These are phyloP conservation scores for Malbranchea zuffiana DNA, from an alignment of 2,329 filamentous ascomycete genomes.

Conservation along the genomic window DNA sequence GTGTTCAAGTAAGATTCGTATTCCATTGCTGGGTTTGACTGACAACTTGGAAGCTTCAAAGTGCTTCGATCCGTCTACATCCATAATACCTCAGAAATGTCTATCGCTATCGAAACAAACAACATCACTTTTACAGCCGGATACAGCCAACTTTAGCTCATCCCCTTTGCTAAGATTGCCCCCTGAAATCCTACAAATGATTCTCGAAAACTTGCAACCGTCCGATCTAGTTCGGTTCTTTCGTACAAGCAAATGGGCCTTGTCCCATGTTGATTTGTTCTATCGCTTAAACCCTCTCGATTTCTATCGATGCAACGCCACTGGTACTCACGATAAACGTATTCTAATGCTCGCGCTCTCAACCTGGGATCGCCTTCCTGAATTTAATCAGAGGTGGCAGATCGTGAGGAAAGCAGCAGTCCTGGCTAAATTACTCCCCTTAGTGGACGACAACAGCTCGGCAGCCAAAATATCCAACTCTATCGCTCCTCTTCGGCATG, in stretches of 20 bases:
- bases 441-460: slow-evolving; percentile 2
- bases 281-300: slow-evolving; percentile 7
- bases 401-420: slow-evolving; percentile 4
- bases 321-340: slow-evolving; percentile 1
- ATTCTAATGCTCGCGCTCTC: slow-evolving; percentile 6
- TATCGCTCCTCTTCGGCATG: slow-evolving; percentile 5
- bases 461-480: slow-evolving; percentile 1
- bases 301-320: slow-evolving; percentile 4
- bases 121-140: slow-evolving; percentile 4
- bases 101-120: slow-evolving; percentile 2
- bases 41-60: slow-evolving; percentile 1
- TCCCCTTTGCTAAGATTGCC: not conserved
- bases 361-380: slow-evolving; percentile 1
- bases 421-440: slow-evolving; percentile 8
- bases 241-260: slow-evolving; percentile 7
- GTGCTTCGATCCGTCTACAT: slow-evolving; percentile 3
- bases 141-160: slow-evolving; percentile 3
- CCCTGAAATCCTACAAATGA: slow-evolving; percentile 4
- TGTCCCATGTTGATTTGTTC: slow-evolving; percentile 7
- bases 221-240: slow-evolving; percentile 7
- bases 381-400: slow-evolving; percentile 6
- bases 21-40: not conserved
- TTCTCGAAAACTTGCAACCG: slow-evolving; percentile 5
- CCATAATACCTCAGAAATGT: slow-evolving; percentile 3
- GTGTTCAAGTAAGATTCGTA: slow-evolving; percentile 5